phyloP scores from a whole-genome alignment of 176 grass and related monocot species.

The Tuctoria greenei region DNA sequence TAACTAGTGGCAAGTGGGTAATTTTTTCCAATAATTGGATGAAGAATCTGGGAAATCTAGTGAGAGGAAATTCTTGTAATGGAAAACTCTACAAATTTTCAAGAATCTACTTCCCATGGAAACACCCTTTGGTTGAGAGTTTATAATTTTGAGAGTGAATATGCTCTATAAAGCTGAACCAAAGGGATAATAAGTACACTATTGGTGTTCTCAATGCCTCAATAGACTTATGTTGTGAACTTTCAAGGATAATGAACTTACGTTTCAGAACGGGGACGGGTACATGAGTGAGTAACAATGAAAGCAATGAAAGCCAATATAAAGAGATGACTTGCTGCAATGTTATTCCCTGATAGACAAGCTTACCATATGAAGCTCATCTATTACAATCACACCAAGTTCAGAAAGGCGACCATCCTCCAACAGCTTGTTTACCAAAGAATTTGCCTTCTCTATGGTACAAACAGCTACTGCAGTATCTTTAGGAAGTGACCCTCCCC shows the following conservation, averaged over 20 bases:
- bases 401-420: constrained; percentile 94
- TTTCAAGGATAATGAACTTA: not conserved
- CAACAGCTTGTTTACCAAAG: constrained; percentile 85
- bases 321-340: constrained; percentile 18
- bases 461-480: constrained; percentile 98
- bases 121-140: too few species aligned
- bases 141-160: too few species aligned
- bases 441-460: constrained; percentile 98
- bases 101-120: too few species aligned
- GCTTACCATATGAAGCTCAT: constrained; percentile 99
- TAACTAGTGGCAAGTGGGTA: too few species aligned
- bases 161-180: too few species aligned
- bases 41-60: too few species aligned
- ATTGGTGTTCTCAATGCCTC: not conserved
- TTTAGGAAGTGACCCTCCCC: constrained; percentile 77
- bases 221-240: not conserved
- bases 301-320: constrained; percentile 11
- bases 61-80: too few species aligned
- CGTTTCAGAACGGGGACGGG: not conserved
- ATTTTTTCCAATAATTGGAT: too few species aligned
- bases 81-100: too few species aligned
- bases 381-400: constrained; percentile 98
- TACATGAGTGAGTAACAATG: not conserved
- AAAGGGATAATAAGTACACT: not conserved
- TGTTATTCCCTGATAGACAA: constrained; percentile 15